Percentiles rank a stretch among this genome's conserved stretches.
These are phyloP conservation scores for Ophiostoma quercus DNA, from an alignment of 2,329 filamentous ascomycete genomes.

Conservation along the genomic window DNA sequence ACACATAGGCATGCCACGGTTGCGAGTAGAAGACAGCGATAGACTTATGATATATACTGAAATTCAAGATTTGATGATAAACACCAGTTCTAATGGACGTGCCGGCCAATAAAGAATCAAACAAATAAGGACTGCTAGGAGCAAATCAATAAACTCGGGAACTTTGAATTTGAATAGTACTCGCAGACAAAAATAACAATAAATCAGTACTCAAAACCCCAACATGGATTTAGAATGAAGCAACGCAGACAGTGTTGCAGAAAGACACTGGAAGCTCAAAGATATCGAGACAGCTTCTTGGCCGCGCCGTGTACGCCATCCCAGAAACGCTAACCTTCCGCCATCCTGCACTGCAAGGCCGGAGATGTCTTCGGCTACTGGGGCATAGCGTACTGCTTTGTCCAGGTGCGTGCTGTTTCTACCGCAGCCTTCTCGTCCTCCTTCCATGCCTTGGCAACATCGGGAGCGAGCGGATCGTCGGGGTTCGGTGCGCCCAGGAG, in stretches of 20 bases:
- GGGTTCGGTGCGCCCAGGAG: conserved; percentile 94
- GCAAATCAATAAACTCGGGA: not conserved
- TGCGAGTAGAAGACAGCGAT: not conserved
- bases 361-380: conserved; percentile 25
- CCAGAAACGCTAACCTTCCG: too few relatives aligned
- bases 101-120: not conserved
- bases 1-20: conserved; percentile 41
- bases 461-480: conserved; percentile 95
- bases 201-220: not conserved
- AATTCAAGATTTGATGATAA: not conserved
- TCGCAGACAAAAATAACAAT: not conserved
- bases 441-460: conserved; percentile 97
- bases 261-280: not conserved
- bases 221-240: not conserved
- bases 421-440: conserved; percentile 91
- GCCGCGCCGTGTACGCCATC: not conserved
- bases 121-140: not conserved
- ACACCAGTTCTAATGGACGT: not conserved
- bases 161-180: not conserved
- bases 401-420: conserved; percentile 89
- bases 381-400: conserved; percentile 68
- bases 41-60: not conserved
- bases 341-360: not conserved
- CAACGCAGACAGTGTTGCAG: not conserved
- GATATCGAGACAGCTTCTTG: not conserved